Base-by-base conservation (phyloP, 192 early-diverging fungal genomes). In the Podila verticillata region DNA sequence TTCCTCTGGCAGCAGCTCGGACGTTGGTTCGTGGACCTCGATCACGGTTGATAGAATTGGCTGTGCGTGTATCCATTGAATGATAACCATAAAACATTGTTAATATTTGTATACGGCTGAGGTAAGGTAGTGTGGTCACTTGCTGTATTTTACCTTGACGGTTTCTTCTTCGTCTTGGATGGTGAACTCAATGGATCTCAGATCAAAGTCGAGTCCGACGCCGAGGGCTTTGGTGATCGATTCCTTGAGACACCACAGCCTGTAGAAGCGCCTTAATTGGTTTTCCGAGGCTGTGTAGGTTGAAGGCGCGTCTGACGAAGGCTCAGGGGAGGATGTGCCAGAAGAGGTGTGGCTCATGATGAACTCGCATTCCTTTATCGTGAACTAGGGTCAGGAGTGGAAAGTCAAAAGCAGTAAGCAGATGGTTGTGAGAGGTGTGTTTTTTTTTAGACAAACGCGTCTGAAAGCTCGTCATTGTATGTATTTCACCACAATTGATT, bases 201-300 rank as follows among this genome's bases (percentile, higher is more conserved):
- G 75, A 56, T 86, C 81, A 65, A 88, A 66, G 22, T 73, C 69
- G 29, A 86, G 63, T n/a, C 87, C 87, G 7, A 86, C n/a, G 17
- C 86, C 88, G 12, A 89, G 22, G 28, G 86, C 86, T 65, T 87
- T 89, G 36, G 83, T 77, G 26, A 85, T 85, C 51, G 85, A 86
- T 75, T 89, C 88, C 60, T 89, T 89, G 39, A 89, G 66, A 54
- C 77, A 84, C 88, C 88, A 89, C 12, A 77, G 65, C 48, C 66
- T 58, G 61, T 83, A 75, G 68, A 89, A 89, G 35, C 83, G 56
- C 9, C 68, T 63, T 32, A 88, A 61, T 48, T 83, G 70, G 6
- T 48, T 32, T 3, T 66, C 65, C 8, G 31, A 35, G 26, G 62
- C 35, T 9, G 62, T 26, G 24, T 20, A n/a, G 44, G 51, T 24